phyloP scores from a whole-genome alignment of 805 yeast genomes.

The Candida krabiensis region DNA sequence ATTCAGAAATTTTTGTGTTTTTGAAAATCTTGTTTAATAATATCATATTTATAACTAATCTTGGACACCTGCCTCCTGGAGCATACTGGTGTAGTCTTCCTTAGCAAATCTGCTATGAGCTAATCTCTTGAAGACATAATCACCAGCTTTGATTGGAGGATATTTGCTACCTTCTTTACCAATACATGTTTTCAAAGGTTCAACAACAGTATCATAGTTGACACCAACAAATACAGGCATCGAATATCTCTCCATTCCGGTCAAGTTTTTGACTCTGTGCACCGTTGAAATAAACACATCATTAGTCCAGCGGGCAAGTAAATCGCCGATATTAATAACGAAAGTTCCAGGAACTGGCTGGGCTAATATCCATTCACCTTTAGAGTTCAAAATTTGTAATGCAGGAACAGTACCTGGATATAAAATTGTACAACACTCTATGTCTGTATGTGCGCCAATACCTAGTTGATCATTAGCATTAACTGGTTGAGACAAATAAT shows the following conservation, averaged over 20 bases:
- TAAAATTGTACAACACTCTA: slow-evolving; percentile 33
- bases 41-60: slow-evolving; percentile 1
- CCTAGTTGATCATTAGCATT: slow-evolving; percentile 30
- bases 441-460: slow-evolving; percentile 38
- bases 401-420: slow-evolving; percentile 34
- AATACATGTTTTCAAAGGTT: slow-evolving; percentile 23
- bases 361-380: slow-evolving; percentile 36
- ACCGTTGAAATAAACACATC: slow-evolving; percentile 36
- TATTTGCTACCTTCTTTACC: slow-evolving; percentile 15
- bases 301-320: slow-evolving; percentile 35
- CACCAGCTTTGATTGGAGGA: slow-evolving; percentile 16
- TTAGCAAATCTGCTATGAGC: slow-evolving; percentile 15
- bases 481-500: slow-evolving; percentile 32
- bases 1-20: too few species aligned
- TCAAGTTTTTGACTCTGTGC: slow-evolving; percentile 35
- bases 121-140: slow-evolving; percentile 16
- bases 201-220: slow-evolving; percentile 18
- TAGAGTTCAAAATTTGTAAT: slow-evolving; percentile 33
- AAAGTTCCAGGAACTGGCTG: slow-evolving; percentile 33
- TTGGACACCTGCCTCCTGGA: slow-evolving; percentile 13
- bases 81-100: slow-evolving; percentile 5
- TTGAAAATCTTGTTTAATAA: too few species aligned
- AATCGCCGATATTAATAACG: slow-evolving; percentile 40
- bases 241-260: slow-evolving; percentile 26
- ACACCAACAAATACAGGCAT: slow-evolving; percentile 27